phyloP scores from a whole-genome alignment of 768 basidiomycete species.

The Chlorophyllum brunneum region DNA sequence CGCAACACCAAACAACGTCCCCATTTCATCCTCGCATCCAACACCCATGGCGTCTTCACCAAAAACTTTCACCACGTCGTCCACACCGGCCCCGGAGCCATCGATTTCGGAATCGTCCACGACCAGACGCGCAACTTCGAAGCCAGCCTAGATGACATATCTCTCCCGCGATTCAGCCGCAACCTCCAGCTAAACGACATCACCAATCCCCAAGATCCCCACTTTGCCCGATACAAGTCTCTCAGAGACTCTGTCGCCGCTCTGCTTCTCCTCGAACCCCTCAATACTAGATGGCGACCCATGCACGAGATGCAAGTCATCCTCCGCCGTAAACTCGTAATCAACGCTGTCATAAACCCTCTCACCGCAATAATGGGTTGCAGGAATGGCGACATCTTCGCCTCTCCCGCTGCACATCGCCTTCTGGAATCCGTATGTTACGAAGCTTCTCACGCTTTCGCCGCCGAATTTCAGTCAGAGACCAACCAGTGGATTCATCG shows the following conservation, averaged over 20 bases:
- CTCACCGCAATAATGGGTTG: slow-evolving; percentile 80
- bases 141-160: slow-evolving; percentile 36
- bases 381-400: slow-evolving; percentile 72
- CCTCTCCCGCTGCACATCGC: slow-evolving; percentile 33
- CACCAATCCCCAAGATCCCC: slow-evolving; percentile 31
- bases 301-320: slow-evolving; percentile 62
- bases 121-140: slow-evolving; percentile 71
- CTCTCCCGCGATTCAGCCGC: slow-evolving; percentile 31
- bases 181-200: slow-evolving; percentile 53
- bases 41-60: slow-evolving; percentile 74
- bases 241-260: slow-evolving; percentile 68
- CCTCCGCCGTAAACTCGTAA: slow-evolving; percentile 77
- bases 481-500: slow-evolving; percentile 29
- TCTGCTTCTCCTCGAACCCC: slow-evolving; percentile 49
- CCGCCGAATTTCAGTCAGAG: slow-evolving; percentile 43
- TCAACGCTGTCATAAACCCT: slow-evolving; percentile 82
- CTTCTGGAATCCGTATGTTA: slow-evolving; percentile 53
- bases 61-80: slow-evolving; percentile 52
- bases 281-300: slow-evolving; percentile 63
- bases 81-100: slow-evolving; percentile 64
- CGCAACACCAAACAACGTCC: slow-evolving; percentile 71
- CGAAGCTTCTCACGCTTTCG: slow-evolving; percentile 70
- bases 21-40: slow-evolving; percentile 80
- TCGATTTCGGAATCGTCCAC: slow-evolving; percentile 79
- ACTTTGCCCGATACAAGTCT: slow-evolving; percentile 45